Evolutionary conservation across 2,329 filamentous ascomycete species (phyloP).

Genomic region (Paecilomyces variotii): DNA sequence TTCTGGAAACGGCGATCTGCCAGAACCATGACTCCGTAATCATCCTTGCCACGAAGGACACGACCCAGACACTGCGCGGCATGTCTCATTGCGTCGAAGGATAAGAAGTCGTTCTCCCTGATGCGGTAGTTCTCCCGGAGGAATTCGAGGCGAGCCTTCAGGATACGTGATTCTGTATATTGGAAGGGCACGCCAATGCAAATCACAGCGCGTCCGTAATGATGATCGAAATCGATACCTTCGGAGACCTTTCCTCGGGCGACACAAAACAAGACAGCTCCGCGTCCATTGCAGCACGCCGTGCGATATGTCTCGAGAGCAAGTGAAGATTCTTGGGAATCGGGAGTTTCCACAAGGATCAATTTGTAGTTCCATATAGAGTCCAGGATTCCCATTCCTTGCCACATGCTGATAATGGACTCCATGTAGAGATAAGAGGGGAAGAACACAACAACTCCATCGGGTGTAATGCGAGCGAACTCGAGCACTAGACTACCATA

Average conservation of each 20-base stretch:
- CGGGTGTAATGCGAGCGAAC: constrained; percentile 90
- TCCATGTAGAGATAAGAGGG: constrained; percentile 99
- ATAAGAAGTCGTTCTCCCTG: constrained; percentile 92
- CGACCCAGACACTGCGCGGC: constrained; percentile 93
- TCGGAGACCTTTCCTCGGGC: constrained; percentile 95
- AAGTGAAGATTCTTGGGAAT: constrained; percentile 92
- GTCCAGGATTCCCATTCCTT: constrained; percentile 95
- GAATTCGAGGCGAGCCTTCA: constrained; percentile 93
- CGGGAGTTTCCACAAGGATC: constrained; percentile 93
- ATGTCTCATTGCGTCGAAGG: constrained; percentile 99
- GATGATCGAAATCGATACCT: constrained; percentile 98
- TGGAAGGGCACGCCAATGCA: constrained; percentile 98
- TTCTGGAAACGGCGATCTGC: constrained; percentile 90
- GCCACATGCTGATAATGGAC: constrained; percentile 98
- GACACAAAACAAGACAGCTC: constrained; percentile 87
- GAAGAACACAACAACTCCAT: constrained; percentile 98
- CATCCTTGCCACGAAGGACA: constrained; percentile 90
- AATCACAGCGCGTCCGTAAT: constrained; percentile 90
- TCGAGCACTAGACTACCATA: constrained; percentile 91
- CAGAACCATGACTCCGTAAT: constrained; percentile 99
- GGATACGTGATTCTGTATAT: constrained; percentile 93
- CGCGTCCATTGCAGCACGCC: constrained; percentile 92
- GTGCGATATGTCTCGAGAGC: constrained; percentile 95
- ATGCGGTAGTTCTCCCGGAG: constrained; percentile 96
- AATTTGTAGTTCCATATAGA: constrained; percentile 99